A percentile compares a stretch with the other conserved stretches of the same genome.
phyloP scores from a whole-genome alignment of 371 early-diverging fungal genomes.

The Apophysomyces elegans region DNA sequence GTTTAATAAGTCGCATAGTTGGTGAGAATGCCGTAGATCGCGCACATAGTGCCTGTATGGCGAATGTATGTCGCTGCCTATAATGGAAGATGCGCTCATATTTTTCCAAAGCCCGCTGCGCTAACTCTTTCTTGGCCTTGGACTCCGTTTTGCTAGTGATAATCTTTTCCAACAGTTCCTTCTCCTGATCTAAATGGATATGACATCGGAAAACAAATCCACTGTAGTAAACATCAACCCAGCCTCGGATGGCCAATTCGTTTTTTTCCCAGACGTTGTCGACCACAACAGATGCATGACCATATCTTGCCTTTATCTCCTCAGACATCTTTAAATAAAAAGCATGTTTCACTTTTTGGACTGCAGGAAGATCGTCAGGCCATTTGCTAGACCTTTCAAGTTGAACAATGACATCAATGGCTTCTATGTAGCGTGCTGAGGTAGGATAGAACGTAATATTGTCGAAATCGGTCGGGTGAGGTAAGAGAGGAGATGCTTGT shows the following conservation, averaged over 20 bases:
- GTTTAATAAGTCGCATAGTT: slow-evolving; percentile 81
- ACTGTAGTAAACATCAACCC: slow-evolving; percentile 69
- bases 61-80: slow-evolving; percentile 66
- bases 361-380: slow-evolving; percentile 87
- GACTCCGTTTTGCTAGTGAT: slow-evolving; percentile 54
- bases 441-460: slow-evolving; percentile 47
- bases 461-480: slow-evolving; percentile 70
- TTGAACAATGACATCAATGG: slow-evolving; percentile 80
- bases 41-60: slow-evolving; percentile 73
- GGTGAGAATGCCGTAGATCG: slow-evolving; percentile 68
- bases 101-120: slow-evolving; percentile 52
- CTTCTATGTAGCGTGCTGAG: slow-evolving; percentile 68
- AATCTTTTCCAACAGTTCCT: slow-evolving; percentile 57
- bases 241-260: slow-evolving; percentile 55
- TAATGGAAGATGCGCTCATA: slow-evolving; percentile 58
- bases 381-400: slow-evolving; percentile 86
- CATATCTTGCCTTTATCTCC: slow-evolving; percentile 44
- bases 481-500: slow-evolving; percentile 77
- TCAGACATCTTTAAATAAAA: slow-evolving; percentile 76
- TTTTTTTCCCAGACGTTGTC: slow-evolving; percentile 50
- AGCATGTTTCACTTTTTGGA: slow-evolving; percentile 91
- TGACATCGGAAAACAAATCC: slow-evolving; percentile 82
- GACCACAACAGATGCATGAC: slow-evolving; percentile 45
- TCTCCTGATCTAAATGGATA: slow-evolving; percentile 75
- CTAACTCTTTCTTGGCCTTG: slow-evolving; percentile 43